Percentiles rank a stretch among this genome's conserved stretches.
phyloP scores from a whole-genome alignment of 2,329 filamentous ascomycete genomes.

The Pseudofabraea citricarpa region DNA sequence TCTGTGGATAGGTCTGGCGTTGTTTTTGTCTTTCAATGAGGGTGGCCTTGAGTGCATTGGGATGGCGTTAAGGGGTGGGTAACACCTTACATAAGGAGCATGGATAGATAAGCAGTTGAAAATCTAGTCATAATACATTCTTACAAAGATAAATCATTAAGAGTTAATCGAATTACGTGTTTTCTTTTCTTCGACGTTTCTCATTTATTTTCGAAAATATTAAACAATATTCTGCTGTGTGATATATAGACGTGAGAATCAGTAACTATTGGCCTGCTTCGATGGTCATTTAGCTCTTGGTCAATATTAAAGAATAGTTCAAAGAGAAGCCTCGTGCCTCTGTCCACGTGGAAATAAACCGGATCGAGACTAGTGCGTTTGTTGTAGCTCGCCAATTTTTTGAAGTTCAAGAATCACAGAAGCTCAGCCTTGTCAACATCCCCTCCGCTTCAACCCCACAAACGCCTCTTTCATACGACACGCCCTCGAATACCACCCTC shows the following conservation, averaged over 20 bases:
- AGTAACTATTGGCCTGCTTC: too few species aligned
- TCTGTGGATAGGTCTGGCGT: slow-evolving; percentile 86
- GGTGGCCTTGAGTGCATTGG: slow-evolving; percentile 8
- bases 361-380: slow-evolving; percentile 11
- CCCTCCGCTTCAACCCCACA: slow-evolving; percentile 3
- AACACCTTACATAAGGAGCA: background rate
- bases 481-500: background rate
- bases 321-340: background rate
- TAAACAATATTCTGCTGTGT: too few species aligned
- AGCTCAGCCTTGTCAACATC: slow-evolving; percentile 7
- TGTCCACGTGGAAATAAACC: too few species aligned
- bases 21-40: slow-evolving; percentile 68
- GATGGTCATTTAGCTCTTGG: too few species aligned
- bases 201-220: too few species aligned
- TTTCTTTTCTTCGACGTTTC: too few species aligned
- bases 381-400: slow-evolving; percentile 7
- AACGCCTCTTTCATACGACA: slow-evolving; percentile 2
- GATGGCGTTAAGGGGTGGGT: slow-evolving; percentile 5
- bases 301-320: too few species aligned
- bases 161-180: too few species aligned
- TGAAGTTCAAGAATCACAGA: slow-evolving; percentile 1
- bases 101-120: background rate
- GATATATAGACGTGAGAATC: too few species aligned
- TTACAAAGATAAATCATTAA: too few species aligned
- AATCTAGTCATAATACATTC: too few species aligned